A percentile compares a stretch with the other conserved stretches of the same genome.
phyloP scores from a whole-genome alignment of 202 grass and related monocot species.

The Saccharum hybrid region DNA sequence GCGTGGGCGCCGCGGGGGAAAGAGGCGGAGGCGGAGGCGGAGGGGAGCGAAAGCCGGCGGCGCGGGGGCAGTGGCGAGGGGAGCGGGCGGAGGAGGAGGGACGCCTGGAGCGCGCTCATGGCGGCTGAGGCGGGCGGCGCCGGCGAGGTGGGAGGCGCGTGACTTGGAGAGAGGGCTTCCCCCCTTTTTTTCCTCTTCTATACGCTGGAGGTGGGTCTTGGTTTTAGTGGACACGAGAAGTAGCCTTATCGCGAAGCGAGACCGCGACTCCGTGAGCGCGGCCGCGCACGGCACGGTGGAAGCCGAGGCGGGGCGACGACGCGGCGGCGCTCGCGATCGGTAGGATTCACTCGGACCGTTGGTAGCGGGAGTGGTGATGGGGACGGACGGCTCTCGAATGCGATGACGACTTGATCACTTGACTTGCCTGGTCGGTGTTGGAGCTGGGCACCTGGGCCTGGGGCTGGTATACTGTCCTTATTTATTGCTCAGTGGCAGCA shows the following conservation, averaged over 20 bases:
- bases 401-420: neutral
- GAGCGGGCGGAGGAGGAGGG: slow-evolving; percentile 66
- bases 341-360: slow-evolving; percentile 41
- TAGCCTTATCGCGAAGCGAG: slow-evolving; percentile 54
- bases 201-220: slow-evolving; percentile 8
- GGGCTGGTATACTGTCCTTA: too few relatives aligned
- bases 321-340: slow-evolving; percentile 21
- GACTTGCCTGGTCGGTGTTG: neutral
- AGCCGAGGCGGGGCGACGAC: neutral
- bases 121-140: slow-evolving; percentile 37
- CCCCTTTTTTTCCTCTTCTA: neutral
- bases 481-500: too few relatives aligned
- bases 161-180: slow-evolving; percentile 41
- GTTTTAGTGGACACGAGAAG: slow-evolving; percentile 49
- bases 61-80: slow-evolving; percentile 48
- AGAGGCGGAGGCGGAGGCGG: slow-evolving; percentile 30
- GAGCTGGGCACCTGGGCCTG: neutral
- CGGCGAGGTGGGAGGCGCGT: slow-evolving; percentile 47
- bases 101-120: slow-evolving; percentile 84
- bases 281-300: neutral
- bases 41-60: slow-evolving; percentile 23
- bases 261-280: slow-evolving; percentile 8
- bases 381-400: slow-evolving; percentile 33
- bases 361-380: slow-evolving; percentile 28
- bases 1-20: slow-evolving; percentile 28